Evolutionary conservation across 2,329 filamentous ascomycete genomes (phyloP), one percentile per base, ranked within the genome.

Genomic region (Stromatinia cepivora): DNA sequence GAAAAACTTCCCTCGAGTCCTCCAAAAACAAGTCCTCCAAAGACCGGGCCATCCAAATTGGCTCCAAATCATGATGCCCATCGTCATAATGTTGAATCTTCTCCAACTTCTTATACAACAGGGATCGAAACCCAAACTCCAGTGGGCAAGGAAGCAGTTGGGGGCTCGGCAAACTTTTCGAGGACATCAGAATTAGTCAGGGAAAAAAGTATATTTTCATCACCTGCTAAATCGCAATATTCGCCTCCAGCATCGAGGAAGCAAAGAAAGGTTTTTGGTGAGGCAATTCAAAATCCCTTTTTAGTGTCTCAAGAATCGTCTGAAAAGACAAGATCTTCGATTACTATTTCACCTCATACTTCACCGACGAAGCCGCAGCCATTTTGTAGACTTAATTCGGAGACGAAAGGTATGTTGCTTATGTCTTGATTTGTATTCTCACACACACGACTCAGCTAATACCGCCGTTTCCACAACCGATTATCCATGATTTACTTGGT

Each of bases 211-310:
- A 48, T 13, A 10, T 22, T 50, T 8, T 20, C 46, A 28, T 56
- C 66, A 13, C 11, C 36, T 13, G 13, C 15, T 22, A 67, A 52
- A 52, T 52, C 64, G 9, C 54, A 53, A 22, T 48, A 62, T 70
- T 65, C 50, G 4, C 20, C 52, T 15, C 9, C 59, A 25, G 25
- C 67, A 7, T 34, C 39, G 4, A 65, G 58, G 48, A 71, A 58
- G 22, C 64, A 70, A 56, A 68, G 62, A 28, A 70, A 45, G 6
- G 0, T 70, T 25, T 71, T 71, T 31, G 67, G 67, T n/a, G 66
- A 66, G n/a, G 31, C 48, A 28, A 20, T 66, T 36, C 50, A 56
- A n/a, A 71, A 71, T 45, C 64, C 71, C 10, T 70, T 70, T 34
- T 36, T 67, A 28, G 13, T 8, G 28, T 54, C 58, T 10, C 58